Percentiles rank a stretch among this genome's conserved stretches.
These are phyloP conservation scores for Termitomyces sp. DNA, from an alignment of 1,284 basidiomycete species.

Conservation along the genomic window DNA sequence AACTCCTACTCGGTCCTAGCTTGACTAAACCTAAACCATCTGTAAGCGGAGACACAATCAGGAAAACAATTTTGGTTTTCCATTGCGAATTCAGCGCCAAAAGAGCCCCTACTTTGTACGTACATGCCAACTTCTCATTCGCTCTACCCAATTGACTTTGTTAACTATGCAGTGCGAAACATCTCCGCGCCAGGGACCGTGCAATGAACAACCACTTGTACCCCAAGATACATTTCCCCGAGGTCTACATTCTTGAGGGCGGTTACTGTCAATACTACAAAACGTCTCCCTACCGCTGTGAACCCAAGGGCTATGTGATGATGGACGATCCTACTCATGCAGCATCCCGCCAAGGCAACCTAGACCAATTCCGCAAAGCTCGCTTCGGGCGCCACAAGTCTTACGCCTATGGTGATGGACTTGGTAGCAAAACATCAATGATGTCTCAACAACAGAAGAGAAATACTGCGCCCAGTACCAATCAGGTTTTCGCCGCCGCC, in stretches of 20 bases:
- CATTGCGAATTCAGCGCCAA: slow-evolving; percentile 98
- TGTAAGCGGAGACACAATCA: slow-evolving; percentile 71
- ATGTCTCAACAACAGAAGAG: slow-evolving; percentile 46
- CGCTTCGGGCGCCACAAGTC: slow-evolving; percentile 85
- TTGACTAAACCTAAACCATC: slow-evolving; percentile 68
- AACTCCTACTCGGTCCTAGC: slow-evolving; percentile 63
- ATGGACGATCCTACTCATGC: slow-evolving; percentile 93
- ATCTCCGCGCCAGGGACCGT: slow-evolving; percentile 87
- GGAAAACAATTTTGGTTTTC: slow-evolving; percentile 87
- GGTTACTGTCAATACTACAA: slow-evolving; percentile 90
- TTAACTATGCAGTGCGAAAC: slow-evolving; percentile 66
- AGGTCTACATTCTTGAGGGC: slow-evolving; percentile 95
- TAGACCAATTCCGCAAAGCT: slow-evolving; percentile 88
- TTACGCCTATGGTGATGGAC: slow-evolving; percentile 78
- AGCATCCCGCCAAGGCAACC: slow-evolving; percentile 74
- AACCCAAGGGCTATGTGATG: slow-evolving; percentile 78
- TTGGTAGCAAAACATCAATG: slow-evolving; percentile 33
- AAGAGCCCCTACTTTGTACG: slow-evolving; percentile 92
- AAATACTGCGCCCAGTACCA: slow-evolving; percentile 53
- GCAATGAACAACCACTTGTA: slow-evolving; percentile 84
- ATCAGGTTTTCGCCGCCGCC: slow-evolving; percentile 61
- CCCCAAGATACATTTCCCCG: slow-evolving; percentile 92
- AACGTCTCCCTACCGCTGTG: slow-evolving; percentile 62
- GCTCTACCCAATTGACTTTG: slow-evolving; percentile 14
- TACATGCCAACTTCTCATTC: slow-evolving; percentile 16